Percentiles rank a stretch among this genome's conserved stretches.
phyloP scores from a whole-genome alignment of 768 basidiomycete species.

The Trametes coccinea region DNA sequence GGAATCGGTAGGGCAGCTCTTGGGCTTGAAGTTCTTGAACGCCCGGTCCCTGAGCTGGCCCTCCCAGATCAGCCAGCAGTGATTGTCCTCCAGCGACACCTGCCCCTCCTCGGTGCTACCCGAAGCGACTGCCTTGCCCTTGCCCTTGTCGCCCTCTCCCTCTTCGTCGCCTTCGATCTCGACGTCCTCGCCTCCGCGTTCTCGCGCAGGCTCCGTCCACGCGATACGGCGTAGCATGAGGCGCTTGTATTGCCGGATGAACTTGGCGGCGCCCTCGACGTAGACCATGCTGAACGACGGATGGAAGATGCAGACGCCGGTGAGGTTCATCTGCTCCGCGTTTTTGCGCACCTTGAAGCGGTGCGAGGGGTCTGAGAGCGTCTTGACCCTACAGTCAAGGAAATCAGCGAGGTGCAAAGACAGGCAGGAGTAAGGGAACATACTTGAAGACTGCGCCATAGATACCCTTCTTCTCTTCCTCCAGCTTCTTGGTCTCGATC shows the following conservation, averaged over 20 bases:
- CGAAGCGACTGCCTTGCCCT: slow-evolving; percentile 39
- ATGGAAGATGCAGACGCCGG: slow-evolving; percentile 90
- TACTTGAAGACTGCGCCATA: slow-evolving; percentile 90
- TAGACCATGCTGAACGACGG: slow-evolving; percentile 88
- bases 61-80: slow-evolving; percentile 92
- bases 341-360: slow-evolving; percentile 97
- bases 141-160: slow-evolving; percentile 34
- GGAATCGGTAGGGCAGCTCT: slow-evolving; percentile 79
- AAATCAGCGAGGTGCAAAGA: not conserved
- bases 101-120: slow-evolving; percentile 29
- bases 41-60: slow-evolving; percentile 81
- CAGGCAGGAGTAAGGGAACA: slow-evolving; percentile 33
- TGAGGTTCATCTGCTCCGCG: slow-evolving; percentile 86
- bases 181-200: slow-evolving; percentile 71
- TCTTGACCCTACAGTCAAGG: slow-evolving; percentile 62
- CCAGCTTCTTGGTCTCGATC: slow-evolving; percentile 78
- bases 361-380: slow-evolving; percentile 87
- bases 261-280: slow-evolving; percentile 88
- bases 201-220: slow-evolving; percentile 91
- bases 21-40: slow-evolving; percentile 79
- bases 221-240: slow-evolving; percentile 85
- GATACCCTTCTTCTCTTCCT: slow-evolving; percentile 85
- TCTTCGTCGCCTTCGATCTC: slow-evolving; percentile 58
- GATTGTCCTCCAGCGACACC: slow-evolving; percentile 81
- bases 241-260: slow-evolving; percentile 82